phyloP scores from a whole-genome alignment of 805 yeast species.

The Lipomyces lipofer region DNA sequence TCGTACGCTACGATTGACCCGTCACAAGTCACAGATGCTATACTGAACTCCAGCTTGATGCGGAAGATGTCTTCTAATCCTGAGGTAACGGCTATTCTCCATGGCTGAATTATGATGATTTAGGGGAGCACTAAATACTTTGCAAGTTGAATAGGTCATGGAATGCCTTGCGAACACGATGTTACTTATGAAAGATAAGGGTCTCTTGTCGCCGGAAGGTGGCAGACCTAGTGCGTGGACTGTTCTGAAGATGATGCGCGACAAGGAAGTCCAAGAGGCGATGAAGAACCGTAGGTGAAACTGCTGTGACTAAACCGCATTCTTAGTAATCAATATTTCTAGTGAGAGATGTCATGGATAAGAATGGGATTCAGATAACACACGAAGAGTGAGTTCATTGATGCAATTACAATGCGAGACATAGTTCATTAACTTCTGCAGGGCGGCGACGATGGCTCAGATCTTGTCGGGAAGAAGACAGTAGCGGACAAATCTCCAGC shows the following conservation, averaged over 20 bases:
- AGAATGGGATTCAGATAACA: too few relatives aligned
- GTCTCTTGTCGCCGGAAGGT: not conserved
- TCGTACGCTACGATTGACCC: conserved; percentile 15
- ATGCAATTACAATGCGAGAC: too few relatives aligned
- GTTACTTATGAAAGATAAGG: conserved; percentile 12
- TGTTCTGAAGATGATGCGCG: conserved; percentile 14
- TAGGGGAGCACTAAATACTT: too few relatives aligned
- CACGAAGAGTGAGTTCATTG: too few relatives aligned
- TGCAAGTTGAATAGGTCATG: conserved; percentile 15
- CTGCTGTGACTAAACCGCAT: too few relatives aligned
- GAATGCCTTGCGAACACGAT: conserved; percentile 15
- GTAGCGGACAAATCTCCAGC: too few relatives aligned
- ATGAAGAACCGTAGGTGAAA: conserved; percentile 14
- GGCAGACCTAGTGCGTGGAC: conserved; percentile 12
- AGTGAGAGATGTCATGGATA: too few relatives aligned
- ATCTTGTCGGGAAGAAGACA: too few relatives aligned
- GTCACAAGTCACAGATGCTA: conserved; percentile 19
- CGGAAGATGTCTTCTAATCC: conserved; percentile 17
- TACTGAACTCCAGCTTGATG: conserved; percentile 22
- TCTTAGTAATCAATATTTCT: too few relatives aligned
- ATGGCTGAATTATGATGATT: too few relatives aligned
- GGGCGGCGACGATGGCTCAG: too few relatives aligned
- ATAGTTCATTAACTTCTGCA: too few relatives aligned
- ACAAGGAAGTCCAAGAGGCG: conserved; percentile 21
- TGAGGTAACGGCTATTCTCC: conserved; percentile 17